These are phyloP conservation scores for Fusarium sp. DNA, from an alignment of 2,329 filamentous ascomycete species.

Conservation along the genomic window DNA sequence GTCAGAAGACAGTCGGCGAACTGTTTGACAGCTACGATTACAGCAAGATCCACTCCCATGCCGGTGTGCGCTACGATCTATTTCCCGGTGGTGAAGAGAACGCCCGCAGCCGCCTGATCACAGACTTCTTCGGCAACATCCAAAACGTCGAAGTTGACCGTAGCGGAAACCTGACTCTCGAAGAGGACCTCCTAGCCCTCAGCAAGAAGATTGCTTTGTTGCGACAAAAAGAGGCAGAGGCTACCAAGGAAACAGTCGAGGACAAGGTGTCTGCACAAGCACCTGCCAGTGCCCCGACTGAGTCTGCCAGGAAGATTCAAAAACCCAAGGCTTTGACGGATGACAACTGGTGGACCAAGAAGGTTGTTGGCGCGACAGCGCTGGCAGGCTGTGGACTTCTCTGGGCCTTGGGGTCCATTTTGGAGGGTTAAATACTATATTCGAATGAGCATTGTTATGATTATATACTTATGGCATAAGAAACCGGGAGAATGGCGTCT, in stretches of 20 bases:
- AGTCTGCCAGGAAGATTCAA: conserved; percentile 48
- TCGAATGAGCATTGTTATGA: background rate
- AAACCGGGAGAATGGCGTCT: conserved; percentile 25
- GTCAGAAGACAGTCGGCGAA: conserved; percentile 90
- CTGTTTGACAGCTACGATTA: conserved; percentile 97
- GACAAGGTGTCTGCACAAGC: conserved; percentile 44
- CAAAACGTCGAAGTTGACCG: conserved; percentile 93
- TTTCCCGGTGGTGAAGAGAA: conserved; percentile 85
- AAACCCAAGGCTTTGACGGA: conserved; percentile 71
- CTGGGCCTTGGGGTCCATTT: conserved; percentile 68
- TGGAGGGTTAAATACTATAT: conserved; percentile 52
- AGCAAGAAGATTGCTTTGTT: conserved; percentile 72
- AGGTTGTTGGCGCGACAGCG: conserved; percentile 69
- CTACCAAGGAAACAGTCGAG: conserved; percentile 48
- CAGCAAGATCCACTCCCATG: conserved; percentile 91
- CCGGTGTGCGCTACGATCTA: conserved; percentile 94
- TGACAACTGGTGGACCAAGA: conserved; percentile 75
- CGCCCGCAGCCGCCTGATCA: conserved; percentile 83
- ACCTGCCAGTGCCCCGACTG: conserved; percentile 47
- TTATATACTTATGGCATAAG: conserved; percentile 5
- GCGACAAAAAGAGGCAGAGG: conserved; percentile 61
- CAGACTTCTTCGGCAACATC: conserved; percentile 98
- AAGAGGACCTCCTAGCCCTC: conserved; percentile 82
- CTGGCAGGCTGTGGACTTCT: conserved; percentile 70
- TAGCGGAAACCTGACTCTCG: conserved; percentile 66